A percentile compares a stretch with the other conserved stretches of the same genome.
phyloP scores from a whole-genome alignment of 768 basidiomycete species.

The Tylopilus rubrobrunneus region DNA sequence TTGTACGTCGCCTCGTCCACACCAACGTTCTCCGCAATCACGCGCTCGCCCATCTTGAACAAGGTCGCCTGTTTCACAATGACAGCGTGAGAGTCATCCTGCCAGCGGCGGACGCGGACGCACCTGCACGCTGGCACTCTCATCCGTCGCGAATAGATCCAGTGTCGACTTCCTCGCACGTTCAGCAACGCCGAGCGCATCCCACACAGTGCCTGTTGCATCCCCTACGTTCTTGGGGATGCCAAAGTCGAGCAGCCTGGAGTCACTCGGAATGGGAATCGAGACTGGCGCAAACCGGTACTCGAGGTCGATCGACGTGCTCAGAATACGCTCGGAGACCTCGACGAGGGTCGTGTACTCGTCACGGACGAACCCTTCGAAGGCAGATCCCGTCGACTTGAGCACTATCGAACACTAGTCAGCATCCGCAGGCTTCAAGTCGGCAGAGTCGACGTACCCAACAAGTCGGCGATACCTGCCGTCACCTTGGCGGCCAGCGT shows the following conservation, averaged over 20 bases:
- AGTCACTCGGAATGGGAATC: slow-evolving; percentile 48
- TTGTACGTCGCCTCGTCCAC: slow-evolving; percentile 64
- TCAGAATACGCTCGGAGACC: slow-evolving; percentile 87
- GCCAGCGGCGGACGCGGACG: slow-evolving; percentile 7
- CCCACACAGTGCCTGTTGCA: slow-evolving; percentile 54
- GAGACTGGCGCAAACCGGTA: slow-evolving; percentile 58
- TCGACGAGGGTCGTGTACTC: slow-evolving; percentile 85
- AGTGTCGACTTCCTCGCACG: slow-evolving; percentile 63
- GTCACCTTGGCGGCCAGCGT: slow-evolving; percentile 58
- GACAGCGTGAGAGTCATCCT: not conserved
- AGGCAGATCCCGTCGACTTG: slow-evolving; percentile 85
- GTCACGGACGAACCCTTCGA: slow-evolving; percentile 76
- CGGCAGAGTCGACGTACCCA: slow-evolving; percentile 47
- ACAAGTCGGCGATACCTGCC: slow-evolving; percentile 72
- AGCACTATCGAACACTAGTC: slow-evolving; percentile 50
- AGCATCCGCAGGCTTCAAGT: not conserved
- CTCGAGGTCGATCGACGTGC: slow-evolving; percentile 75
- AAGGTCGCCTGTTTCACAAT: slow-evolving; percentile 67
- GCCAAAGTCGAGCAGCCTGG: slow-evolving; percentile 48
- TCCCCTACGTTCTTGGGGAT: slow-evolving; percentile 33
- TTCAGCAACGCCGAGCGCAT: slow-evolving; percentile 47
- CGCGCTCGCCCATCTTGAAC: slow-evolving; percentile 79
- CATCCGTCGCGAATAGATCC: slow-evolving; percentile 79
- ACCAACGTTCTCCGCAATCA: slow-evolving; percentile 61
- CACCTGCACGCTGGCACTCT: slow-evolving; percentile 91